Evolutionary conservation across 345 rosid species (phyloP), one percentile per base, ranked within the genome.

Genomic region (Arabidopsis arenosa): DNA sequence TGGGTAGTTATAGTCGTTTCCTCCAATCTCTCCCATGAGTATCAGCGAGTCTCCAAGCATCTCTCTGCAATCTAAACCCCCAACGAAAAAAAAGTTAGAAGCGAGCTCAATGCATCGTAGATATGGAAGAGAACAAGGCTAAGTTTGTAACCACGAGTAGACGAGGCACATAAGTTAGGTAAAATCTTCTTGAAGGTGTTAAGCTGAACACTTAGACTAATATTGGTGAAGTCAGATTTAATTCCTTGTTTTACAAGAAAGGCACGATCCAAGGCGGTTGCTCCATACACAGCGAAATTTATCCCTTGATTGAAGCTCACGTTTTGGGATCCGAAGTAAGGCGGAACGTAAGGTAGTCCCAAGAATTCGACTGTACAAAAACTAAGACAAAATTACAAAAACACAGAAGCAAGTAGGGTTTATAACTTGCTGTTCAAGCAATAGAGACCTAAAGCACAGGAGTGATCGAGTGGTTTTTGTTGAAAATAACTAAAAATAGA

Each of bases 1-100:
- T 0, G 78, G 77, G 52, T 80, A 30, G 21, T 78, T 75, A 63
- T 81, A 83, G 52, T 86, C 88, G 1, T 86, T 86, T 9, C 88
- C 86, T 32, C 90, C 90, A 13, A 86, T 85, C 76, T 86, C 87
- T 74, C 90, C 90, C 83, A 85, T 65, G 0, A 83, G 76, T 72
- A 87, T 62, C 60, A 87, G 56, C 2, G 90, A 82, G 30, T 54
- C 68, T 4, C 65, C 17, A 1, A 87, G 78, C 39, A 63, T 59
- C 17, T 79, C 65, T 9, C 15, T 56, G 73, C 86, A 82, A 43
- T 79, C 90, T 83, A 55, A 36, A 32, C 28, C 17, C 3, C 23
- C 28, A 9, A 10, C n/a, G 54, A 14, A 35, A 36, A 18, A 2
- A 49, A 9, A 17, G 2, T 49, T 0, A 53, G 12, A 63, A 11